Conservation (phyloP, 2,329 filamentous ascomycete species). For the Onygenales sp. region DNA sequence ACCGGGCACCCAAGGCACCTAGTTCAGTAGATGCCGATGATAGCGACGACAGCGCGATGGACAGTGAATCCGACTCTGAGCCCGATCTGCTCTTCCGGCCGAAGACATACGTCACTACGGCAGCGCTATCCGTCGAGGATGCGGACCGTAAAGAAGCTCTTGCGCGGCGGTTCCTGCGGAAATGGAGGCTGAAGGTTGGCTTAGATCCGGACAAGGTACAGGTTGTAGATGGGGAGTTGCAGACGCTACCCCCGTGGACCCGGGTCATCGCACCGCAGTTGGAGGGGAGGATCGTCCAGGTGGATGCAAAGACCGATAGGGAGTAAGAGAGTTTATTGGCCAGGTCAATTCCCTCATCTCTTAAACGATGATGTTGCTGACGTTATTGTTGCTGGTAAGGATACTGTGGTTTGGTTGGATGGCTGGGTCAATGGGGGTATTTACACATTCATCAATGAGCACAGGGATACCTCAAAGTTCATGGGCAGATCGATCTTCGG, state of each 20-base stretch:
- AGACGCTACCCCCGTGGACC: constrained; percentile 63
- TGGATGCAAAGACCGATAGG: neutral
- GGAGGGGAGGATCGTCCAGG: constrained; percentile 59
- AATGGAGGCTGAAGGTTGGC: constrained; percentile 63
- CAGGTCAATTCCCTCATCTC: no score
- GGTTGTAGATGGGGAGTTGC: constrained; percentile 40
- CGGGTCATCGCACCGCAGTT: constrained; percentile 66
- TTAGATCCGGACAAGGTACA: constrained; percentile 47
- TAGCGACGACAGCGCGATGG: constrained; percentile 18
- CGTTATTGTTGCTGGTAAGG: no score
- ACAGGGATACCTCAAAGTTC: no score
- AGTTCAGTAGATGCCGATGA: neutral
- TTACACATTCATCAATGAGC: no score
- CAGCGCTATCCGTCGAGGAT: constrained; percentile 34
- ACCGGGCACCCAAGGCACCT: neutral
- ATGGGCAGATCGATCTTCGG: no score
- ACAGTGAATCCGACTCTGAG: constrained; percentile 34
- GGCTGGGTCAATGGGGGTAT: no score
- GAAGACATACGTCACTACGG: constrained; percentile 29
- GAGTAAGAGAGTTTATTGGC: neutral
- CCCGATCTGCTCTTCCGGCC: constrained; percentile 29
- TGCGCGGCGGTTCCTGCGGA: constrained; percentile 58
- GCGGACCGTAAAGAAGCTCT: constrained; percentile 50
- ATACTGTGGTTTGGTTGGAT: no score
- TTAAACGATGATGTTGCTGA: no score